These are phyloP conservation scores for Centrapalus pauciflorus DNA, from an alignment of 129 eudicot species.

Conservation along the genomic window DNA sequence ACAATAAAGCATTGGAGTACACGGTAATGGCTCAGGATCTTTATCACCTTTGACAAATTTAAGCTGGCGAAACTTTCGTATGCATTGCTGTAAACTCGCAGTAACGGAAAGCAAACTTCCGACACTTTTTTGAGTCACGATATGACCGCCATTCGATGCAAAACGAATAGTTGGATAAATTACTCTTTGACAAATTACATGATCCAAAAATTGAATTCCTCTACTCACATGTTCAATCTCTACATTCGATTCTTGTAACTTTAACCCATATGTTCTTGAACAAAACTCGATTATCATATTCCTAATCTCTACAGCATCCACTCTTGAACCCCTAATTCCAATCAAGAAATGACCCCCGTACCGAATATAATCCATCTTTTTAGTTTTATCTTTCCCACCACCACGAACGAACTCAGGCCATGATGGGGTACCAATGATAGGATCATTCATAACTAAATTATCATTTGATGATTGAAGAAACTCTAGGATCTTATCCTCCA, in stretches of 20 bases:
- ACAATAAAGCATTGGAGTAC: slow-evolving; percentile 86
- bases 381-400: slow-evolving; percentile 75
- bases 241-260: slow-evolving; percentile 56
- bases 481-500: slow-evolving; percentile 56
- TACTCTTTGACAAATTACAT: slow-evolving; percentile 68
- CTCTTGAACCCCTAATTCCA: slow-evolving; percentile 87
- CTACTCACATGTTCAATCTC: slow-evolving; percentile 82
- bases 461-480: slow-evolving; percentile 42
- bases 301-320: slow-evolving; percentile 68
- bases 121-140: slow-evolving; percentile 81
- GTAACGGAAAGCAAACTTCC: slow-evolving; percentile 87
- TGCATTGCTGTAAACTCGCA: slow-evolving; percentile 86
- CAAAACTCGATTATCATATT: slow-evolving; percentile 65
- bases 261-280: slow-evolving; percentile 47
- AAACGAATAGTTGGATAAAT: slow-evolving; percentile 89
- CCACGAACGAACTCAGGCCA: slow-evolving; percentile 99
- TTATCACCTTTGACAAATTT: slow-evolving; percentile 73
- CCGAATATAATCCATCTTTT: slow-evolving; percentile 80
- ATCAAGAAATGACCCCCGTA: slow-evolving; percentile 87
- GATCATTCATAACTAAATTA: slow-evolving; percentile 44
- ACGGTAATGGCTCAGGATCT: slow-evolving; percentile 96
- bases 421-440: slow-evolving; percentile 60
- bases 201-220: slow-evolving; percentile 85
- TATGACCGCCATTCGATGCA: slow-evolving; percentile 80
- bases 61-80: slow-evolving; percentile 68